A percentile compares a stretch with the other conserved stretches of the same genome.
phyloP scores from a whole-genome alignment of 2,329 filamentous ascomycete species.

The Leptographium wingfieldii region DNA sequence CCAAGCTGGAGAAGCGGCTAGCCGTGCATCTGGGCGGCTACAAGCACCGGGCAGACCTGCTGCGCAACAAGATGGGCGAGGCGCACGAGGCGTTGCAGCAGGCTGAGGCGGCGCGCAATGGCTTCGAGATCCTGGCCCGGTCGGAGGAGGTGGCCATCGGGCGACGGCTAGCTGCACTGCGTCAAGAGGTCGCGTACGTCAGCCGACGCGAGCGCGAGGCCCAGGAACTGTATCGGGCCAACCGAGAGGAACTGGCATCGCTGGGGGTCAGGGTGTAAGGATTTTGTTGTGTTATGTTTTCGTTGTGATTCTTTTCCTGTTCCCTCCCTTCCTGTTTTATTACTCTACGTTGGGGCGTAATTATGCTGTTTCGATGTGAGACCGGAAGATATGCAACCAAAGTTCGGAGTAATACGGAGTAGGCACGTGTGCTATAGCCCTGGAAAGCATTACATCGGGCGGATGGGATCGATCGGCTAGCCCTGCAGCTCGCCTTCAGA shows the following conservation, averaged over 20 bases:
- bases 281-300: no score
- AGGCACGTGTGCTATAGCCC: constrained; percentile 7
- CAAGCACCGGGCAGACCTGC: constrained; percentile 67
- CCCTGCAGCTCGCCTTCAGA: neutral
- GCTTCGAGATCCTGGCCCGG: constrained; percentile 62
- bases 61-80: constrained; percentile 67
- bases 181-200: constrained; percentile 74
- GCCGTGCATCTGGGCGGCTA: constrained; percentile 79
- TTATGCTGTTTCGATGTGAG: neutral
- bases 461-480: neutral
- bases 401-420: no score
- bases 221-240: constrained; percentile 69
- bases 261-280: constrained; percentile 24
- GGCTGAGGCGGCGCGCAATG: constrained; percentile 52
- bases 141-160: constrained; percentile 68
- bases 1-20: constrained; percentile 92
- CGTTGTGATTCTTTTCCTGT: no score
- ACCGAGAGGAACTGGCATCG: constrained; percentile 63
- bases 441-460: neutral
- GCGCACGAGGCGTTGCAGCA: constrained; percentile 63
- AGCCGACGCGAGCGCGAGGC: constrained; percentile 76
- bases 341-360: neutral
- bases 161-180: constrained; percentile 57
- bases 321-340: neutral
- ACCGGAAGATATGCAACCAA: no score